phyloP scores from a whole-genome alignment of 257 asterid genomes.

The Rauvolfia tetraphylla region DNA sequence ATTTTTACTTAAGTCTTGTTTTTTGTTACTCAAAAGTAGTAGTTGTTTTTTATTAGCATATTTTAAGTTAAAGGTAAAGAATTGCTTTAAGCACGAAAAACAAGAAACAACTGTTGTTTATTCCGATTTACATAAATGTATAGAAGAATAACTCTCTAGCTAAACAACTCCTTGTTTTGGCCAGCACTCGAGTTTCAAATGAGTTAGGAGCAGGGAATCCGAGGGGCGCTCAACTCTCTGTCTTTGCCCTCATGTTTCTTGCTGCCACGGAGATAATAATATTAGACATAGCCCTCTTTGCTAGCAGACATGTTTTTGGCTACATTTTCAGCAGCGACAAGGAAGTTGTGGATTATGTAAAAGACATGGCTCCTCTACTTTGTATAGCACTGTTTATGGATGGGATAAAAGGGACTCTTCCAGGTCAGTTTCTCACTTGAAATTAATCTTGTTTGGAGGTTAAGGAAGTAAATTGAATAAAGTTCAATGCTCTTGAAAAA shows the following conservation, averaged over 20 bases:
- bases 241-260: slow-evolving; percentile 34
- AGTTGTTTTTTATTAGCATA: no score
- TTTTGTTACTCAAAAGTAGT: no score
- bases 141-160: neutral
- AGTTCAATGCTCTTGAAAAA: no score
- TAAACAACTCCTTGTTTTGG: neutral
- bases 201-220: slow-evolving; percentile 66
- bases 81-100: no score
- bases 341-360: slow-evolving; percentile 44
- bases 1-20: no score
- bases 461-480: no score
- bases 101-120: no score
- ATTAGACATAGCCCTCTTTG: slow-evolving; percentile 23
- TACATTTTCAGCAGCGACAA: slow-evolving; percentile 41
- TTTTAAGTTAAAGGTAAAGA: no score
- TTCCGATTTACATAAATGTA: no score
- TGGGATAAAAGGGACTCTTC: slow-evolving; percentile 47
- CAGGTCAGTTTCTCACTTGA: slow-evolving; percentile 29
- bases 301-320: slow-evolving; percentile 36
- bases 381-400: slow-evolving; percentile 44
- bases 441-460: neutral
- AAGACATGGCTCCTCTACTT: slow-evolving; percentile 47
- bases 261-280: slow-evolving; percentile 26
- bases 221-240: slow-evolving; percentile 36
- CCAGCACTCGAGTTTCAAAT: slow-evolving; percentile 60